A percentile compares a stretch with the other conserved stretches of the same genome.
Conservation (phyloP, 495 filamentous ascomycete genomes). For the Daldinia bambusicola region DNA sequence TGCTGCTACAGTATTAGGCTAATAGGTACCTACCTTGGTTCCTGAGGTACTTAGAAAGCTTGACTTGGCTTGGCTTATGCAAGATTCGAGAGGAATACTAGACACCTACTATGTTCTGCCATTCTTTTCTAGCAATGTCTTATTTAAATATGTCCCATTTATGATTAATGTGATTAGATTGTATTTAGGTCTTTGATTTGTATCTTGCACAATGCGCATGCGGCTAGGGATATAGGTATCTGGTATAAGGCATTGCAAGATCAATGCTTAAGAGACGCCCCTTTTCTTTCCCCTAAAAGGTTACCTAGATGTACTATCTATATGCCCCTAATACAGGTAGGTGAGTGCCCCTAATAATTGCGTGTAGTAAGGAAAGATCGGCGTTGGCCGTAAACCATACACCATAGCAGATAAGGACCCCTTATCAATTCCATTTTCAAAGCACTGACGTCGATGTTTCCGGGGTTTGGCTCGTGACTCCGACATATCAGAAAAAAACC, state of each 20-base stretch:
- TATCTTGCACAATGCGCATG: neutral
- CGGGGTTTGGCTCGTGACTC: slow-evolving; percentile 37
- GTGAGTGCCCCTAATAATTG: too few relatives aligned
- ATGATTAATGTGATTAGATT: neutral
- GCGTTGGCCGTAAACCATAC: neutral
- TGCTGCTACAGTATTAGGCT: slow-evolving; percentile 1
- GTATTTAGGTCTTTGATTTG: neutral
- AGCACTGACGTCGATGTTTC: slow-evolving; percentile 38
- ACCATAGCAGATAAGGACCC: neutral
- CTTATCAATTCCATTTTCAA: slow-evolving; percentile 26
- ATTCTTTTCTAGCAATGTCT: neutral
- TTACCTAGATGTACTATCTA: too few relatives aligned
- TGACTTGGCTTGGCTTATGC: slow-evolving; percentile 37
- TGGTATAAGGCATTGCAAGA: neutral
- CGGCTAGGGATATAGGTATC: neutral
- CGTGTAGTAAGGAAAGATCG: slow-evolving; percentile 22
- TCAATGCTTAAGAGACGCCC: neutral
- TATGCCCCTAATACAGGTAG: too few relatives aligned
- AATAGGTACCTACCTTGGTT: too few relatives aligned
- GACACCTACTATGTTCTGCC: neutral
- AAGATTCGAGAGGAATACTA: slow-evolving; percentile 9
- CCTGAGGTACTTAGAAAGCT: slow-evolving; percentile 34
- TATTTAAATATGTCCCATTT: neutral
- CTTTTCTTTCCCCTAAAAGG: neutral
- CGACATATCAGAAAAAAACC: slow-evolving; percentile 17